Evolutionary conservation across 2,329 filamentous ascomycete species (phyloP).

Genomic region (Coniochaeta ligniaria): DNA sequence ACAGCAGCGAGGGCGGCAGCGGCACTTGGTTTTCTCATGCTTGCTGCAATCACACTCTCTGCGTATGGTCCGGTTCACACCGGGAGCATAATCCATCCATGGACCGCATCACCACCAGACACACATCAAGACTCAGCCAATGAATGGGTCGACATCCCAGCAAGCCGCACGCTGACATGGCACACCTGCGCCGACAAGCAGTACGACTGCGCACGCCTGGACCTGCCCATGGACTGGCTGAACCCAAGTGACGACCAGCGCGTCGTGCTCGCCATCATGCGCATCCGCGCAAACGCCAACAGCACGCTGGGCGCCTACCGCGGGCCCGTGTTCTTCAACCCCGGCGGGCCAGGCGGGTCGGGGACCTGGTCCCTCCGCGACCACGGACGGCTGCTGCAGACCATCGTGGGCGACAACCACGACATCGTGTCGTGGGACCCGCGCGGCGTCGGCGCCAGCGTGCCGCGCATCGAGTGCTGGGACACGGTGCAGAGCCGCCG

Average conservation of each 20-base stretch:
- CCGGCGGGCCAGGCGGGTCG: conserved; percentile 41
- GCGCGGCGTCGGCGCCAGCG: conserved; percentile 42
- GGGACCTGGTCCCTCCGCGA: conserved; percentile 28
- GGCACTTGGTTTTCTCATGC: not conserved
- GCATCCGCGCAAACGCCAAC: conserved; percentile 22
- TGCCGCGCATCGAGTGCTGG: conserved; percentile 46
- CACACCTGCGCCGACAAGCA: conserved; percentile 23
- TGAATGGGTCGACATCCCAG: conserved; percentile 16
- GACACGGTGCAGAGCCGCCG: conserved; percentile 29
- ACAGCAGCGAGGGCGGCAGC: not conserved
- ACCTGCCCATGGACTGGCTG: conserved; percentile 33
- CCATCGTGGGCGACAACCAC: conserved; percentile 38
- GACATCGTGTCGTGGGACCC: conserved; percentile 46
- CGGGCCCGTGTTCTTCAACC: conserved; percentile 32
- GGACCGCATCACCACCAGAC: not conserved
- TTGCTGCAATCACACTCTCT: not conserved
- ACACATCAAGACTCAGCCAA: not conserved
- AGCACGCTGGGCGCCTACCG: conserved; percentile 12
- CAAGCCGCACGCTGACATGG: conserved; percentile 24
- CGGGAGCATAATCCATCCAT: not conserved
- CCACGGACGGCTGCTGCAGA: conserved; percentile 28
- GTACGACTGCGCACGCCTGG: conserved; percentile 28
- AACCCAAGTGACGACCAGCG: conserved; percentile 23
- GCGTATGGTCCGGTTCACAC: not conserved
- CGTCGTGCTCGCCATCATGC: conserved; percentile 28